Evolutionary conservation across 2,329 filamentous ascomycete species (phyloP).

Genomic region (Paracoccidioides lutzii): DNA sequence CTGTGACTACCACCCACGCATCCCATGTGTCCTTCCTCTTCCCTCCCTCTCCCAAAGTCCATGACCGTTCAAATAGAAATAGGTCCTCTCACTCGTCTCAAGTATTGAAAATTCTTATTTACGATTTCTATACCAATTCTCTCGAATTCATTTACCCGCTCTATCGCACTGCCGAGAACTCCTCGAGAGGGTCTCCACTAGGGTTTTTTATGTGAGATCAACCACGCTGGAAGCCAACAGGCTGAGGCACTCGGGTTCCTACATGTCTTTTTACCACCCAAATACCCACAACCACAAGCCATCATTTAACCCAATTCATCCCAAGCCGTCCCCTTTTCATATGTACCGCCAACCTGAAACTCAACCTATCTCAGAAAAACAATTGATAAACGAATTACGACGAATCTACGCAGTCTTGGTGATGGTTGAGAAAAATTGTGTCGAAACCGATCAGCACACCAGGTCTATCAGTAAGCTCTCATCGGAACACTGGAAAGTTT

Average conservation of each 20-base stretch:
- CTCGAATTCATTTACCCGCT: background rate
- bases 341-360: background rate
- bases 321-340: background rate
- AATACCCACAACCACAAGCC: background rate
- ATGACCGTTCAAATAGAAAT: background rate
- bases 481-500: constrained; percentile 67
- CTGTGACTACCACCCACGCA: no score
- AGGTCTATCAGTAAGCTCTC: constrained; percentile 40
- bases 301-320: background rate
- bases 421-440: constrained; percentile 79
- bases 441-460: constrained; percentile 60
- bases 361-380: constrained; percentile 59
- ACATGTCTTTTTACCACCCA: background rate
- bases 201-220: background rate
- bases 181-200: background rate
- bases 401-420: constrained; percentile 59
- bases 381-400: constrained; percentile 61
- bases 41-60: background rate
- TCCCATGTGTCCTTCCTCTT: background rate
- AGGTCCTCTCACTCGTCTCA: background rate
- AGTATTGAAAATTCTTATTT: background rate
- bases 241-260: background rate
- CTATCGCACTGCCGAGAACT: background rate
- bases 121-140: background rate
- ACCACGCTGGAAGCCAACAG: background rate